Conservation (phyloP, 257 asterid species). For the Craterostigma plantagineum region DNA sequence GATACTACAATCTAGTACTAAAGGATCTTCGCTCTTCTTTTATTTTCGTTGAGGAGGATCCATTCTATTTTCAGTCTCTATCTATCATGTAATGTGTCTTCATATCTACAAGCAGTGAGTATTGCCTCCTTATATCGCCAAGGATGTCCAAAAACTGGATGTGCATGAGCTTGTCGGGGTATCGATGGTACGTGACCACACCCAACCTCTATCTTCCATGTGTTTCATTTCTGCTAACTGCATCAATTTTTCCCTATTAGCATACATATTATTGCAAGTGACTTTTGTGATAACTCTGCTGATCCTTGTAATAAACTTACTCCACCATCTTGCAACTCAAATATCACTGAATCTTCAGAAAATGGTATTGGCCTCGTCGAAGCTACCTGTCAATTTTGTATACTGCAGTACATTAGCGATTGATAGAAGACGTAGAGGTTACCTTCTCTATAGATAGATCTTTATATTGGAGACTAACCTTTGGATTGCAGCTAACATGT, state of each 20-base stretch:
- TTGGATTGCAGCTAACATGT: constrained; percentile 30
- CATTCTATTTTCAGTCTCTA: no score
- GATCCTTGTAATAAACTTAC: constrained; percentile 25
- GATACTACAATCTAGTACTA: no score
- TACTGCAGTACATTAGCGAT: not conserved
- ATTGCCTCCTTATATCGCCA: constrained; percentile 19
- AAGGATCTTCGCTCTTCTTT: no score
- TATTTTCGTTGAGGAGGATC: no score
- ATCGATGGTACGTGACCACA: constrained; percentile 61
- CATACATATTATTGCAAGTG: not conserved
- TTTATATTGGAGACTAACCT: constrained; percentile 20
- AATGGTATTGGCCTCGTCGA: constrained; percentile 57
- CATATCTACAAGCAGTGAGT: no score
- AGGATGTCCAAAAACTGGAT: constrained; percentile 40
- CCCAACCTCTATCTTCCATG: constrained; percentile 32
- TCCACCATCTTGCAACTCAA: constrained; percentile 71
- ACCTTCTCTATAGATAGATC: not conserved
- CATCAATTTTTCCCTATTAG: constrained; percentile 3
- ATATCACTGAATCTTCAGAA: constrained; percentile 46
- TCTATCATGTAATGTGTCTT: no score
- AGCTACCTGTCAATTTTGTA: constrained; percentile 26
- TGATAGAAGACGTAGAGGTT: not conserved
- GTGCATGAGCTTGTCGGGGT: constrained; percentile 69
- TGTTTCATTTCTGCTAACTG: constrained; percentile 70
- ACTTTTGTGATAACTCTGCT: not conserved